These are phyloP conservation scores for Ophiocordyceps robertsii DNA, from an alignment of 2,329 filamentous ascomycete genomes.

Conservation along the genomic window DNA sequence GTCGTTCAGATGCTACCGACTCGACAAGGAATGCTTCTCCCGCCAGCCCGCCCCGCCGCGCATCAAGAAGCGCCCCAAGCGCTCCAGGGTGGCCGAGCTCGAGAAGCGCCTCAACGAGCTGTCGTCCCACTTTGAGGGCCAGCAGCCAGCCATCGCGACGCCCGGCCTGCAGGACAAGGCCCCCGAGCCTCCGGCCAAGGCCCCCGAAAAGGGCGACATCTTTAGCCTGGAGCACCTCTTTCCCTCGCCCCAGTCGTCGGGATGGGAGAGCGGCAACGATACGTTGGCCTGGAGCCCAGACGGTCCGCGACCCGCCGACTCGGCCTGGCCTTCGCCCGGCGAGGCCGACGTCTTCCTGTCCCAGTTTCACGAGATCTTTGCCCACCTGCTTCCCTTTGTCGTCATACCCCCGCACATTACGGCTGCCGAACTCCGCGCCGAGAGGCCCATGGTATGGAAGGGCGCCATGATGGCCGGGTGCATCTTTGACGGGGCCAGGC, in stretches of 20 bases:
- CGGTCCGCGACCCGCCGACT: conserved; percentile 11
- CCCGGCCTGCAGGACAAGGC: conserved; percentile 1
- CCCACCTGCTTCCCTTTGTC: conserved; percentile 30
- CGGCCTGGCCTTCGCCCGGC: conserved; percentile 25
- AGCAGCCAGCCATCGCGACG: conserved; percentile 5
- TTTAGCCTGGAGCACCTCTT: conserved; percentile 23
- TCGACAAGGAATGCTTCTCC: conserved; percentile 31
- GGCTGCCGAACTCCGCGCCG: conserved; percentile 20
- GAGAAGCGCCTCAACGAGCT: conserved; percentile 36
- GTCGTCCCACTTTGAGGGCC: conserved; percentile 27
- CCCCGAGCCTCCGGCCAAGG: conserved; percentile 1
- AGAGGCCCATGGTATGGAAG: conserved; percentile 34
- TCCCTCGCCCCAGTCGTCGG: conserved; percentile 12
- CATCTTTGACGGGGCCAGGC: conserved; percentile 28
- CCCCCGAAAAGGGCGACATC: conserved; percentile 7
- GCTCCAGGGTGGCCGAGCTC: conserved; percentile 35
- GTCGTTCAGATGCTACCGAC: conserved; percentile 28
- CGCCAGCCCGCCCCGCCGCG: conserved; percentile 34
- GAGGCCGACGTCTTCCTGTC: conserved; percentile 27
- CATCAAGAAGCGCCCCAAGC: conserved; percentile 30
- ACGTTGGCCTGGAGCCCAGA: conserved; percentile 9
- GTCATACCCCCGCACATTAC: conserved; percentile 22
- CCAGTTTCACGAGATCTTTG: conserved; percentile 19
- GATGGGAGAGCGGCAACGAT: conserved; percentile 7
- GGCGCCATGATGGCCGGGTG: conserved; percentile 30